Base-by-base conservation (phyloP, 176 grass and related monocot genomes). In the Lolium rigidum region DNA sequence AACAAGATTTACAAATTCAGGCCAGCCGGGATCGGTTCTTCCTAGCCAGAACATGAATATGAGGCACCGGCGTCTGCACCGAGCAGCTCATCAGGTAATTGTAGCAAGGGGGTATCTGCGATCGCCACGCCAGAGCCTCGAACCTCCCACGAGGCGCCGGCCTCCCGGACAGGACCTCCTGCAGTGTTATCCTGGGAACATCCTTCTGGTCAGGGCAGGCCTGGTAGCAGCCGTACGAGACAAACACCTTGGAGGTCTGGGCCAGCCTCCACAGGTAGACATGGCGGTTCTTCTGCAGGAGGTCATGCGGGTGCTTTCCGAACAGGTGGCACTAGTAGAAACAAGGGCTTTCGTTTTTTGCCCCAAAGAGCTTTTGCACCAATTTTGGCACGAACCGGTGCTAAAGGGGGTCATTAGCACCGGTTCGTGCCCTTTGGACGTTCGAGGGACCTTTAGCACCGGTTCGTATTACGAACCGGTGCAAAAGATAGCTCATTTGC, bases 71-170 rank as follows among this genome's bases (percentile, higher is more conserved):
- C 5, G 82, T 84, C 22, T 76, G 70, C 71, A 76, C 57, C 0
- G 71, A 74, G 44, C 82, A 84, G 57, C 70, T 84, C 82, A 84
- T 74, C 43, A 84, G 1, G 70, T 74, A 84, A 70, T 11, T 84
- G 14, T 74, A 70, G 82, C 71, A 76, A 9, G 82, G 82, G 2
- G 82, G 82, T 64, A 84, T 84, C 55, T 84, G 70, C 3, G 82
- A 84, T 13, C 55, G 64, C 70, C 71, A 75, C 13, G 82, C 82
- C 6, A 84, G 70, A 26, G 70, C 71, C 26, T 84, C 71, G 25
- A 84, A 84, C 44, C 57, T 84, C 18, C 82, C 82, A 37, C 31
- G 43, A 13, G 82, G 82, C 8, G 70, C 47, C 54, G 48, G 20
- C 10, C 70, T 50, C 2, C 70, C 70, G 9, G 82, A 84, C 70